A percentile compares a stretch with the other conserved stretches of the same genome.
Evolutionary conservation across 2,329 filamentous ascomycete genomes (phyloP).

Genomic region (Penicillium sp.): DNA sequence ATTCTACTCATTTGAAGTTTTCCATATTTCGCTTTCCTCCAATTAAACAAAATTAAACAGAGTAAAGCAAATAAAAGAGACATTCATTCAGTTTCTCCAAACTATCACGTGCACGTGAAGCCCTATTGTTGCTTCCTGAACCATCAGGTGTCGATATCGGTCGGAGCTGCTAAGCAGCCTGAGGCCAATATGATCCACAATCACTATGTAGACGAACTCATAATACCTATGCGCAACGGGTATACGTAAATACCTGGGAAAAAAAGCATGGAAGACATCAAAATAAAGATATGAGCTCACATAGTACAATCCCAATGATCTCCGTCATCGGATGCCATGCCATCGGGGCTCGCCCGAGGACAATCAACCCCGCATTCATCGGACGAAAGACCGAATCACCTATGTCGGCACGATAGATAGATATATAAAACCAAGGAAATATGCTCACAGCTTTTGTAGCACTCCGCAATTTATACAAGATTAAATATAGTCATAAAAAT

Average conservation of each 20-base stretch:
- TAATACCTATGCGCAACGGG: too few relatives aligned
- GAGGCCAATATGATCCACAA: neutral
- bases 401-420: neutral
- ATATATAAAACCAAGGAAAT: neutral
- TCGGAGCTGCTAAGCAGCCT: neutral
- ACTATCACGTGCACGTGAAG: neutral
- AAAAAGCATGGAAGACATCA: neutral
- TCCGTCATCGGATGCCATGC: conserved; percentile 2
- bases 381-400: conserved; percentile 23
- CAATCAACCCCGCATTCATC: conserved; percentile 27
- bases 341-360: conserved; percentile 19
- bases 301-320: neutral
- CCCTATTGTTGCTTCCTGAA: neutral
- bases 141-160: neutral
- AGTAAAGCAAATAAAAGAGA: neutral
- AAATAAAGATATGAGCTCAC: neutral
- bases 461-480: too few relatives aligned
- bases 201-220: neutral
- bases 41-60: neutral
- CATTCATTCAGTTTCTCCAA: neutral
- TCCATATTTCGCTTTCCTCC: neutral
- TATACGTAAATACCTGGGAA: neutral
- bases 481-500: conserved; percentile 3
- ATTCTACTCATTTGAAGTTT: neutral
- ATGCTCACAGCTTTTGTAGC: neutral